Percentiles rank a stretch among this genome's conserved stretches.
Conservation (phyloP, 2,329 filamentous ascomycete genomes). For the Hansfordia pulvinata region DNA sequence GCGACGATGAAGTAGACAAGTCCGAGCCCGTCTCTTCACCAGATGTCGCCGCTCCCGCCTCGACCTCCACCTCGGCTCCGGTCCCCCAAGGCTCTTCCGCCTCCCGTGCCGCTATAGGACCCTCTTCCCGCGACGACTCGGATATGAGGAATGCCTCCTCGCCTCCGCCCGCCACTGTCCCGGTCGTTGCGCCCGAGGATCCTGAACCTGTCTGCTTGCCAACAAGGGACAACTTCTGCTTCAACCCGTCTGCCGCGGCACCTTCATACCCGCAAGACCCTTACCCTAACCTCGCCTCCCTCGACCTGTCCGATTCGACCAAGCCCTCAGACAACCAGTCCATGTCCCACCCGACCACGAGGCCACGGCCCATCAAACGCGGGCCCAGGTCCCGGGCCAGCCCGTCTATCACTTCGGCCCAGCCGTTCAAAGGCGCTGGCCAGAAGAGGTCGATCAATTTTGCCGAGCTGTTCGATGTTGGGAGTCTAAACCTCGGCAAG, state of each 20-base stretch:
- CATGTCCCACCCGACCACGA: slow-evolving; percentile 3
- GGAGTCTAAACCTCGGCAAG: slow-evolving; percentile 47
- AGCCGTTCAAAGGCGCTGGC: slow-evolving; percentile 51
- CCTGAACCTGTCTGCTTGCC: slow-evolving; percentile 31
- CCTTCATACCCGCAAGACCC: too few relatives aligned
- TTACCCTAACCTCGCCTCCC: slow-evolving; percentile 48
- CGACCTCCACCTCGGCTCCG: slow-evolving; percentile 22
- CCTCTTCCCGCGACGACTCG: too few relatives aligned
- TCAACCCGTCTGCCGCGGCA: slow-evolving; percentile 50
- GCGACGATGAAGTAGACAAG: slow-evolving; percentile 57
- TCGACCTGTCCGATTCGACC: slow-evolving; percentile 30
- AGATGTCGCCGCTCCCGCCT: slow-evolving; percentile 21
- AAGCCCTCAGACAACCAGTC: slow-evolving; percentile 17
- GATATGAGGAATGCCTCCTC: too few relatives aligned
- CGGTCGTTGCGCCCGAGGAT: too few relatives aligned
- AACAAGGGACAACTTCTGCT: slow-evolving; percentile 51
- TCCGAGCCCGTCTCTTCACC: slow-evolving; percentile 46
- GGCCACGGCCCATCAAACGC: slow-evolving; percentile 7
- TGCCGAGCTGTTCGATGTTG: slow-evolving; percentile 62
- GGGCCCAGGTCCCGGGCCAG: slow-evolving; percentile 7
- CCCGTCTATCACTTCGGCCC: slow-evolving; percentile 12
- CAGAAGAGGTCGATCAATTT: slow-evolving; percentile 62
- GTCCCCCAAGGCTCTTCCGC: too few relatives aligned
- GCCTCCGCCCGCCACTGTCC: too few relatives aligned
- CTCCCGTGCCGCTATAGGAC: slow-evolving; percentile 6